Percentiles rank a stretch among this genome's conserved stretches.
These are phyloP conservation scores for Penicillium sp. DNA, from an alignment of 2,329 filamentous ascomycete genomes.

Conservation along the genomic window DNA sequence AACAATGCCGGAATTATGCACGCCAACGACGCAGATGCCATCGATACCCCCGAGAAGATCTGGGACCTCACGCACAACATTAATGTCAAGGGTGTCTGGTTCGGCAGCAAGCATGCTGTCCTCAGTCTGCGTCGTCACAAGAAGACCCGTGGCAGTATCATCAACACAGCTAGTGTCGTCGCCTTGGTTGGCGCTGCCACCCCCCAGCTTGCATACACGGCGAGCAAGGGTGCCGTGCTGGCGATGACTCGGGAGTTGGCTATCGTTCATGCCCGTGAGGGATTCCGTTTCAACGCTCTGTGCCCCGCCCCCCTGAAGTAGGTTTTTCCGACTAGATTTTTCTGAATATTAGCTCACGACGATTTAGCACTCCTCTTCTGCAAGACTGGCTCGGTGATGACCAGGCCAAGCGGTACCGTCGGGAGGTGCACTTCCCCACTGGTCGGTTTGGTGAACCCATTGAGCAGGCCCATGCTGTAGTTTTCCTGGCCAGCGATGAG, in stretches of 20 bases:
- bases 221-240: constrained; percentile 88
- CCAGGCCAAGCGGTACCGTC: constrained; percentile 72
- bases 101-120: constrained; percentile 87
- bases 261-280: constrained; percentile 87
- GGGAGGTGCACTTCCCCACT: constrained; percentile 85
- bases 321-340: constrained; percentile 10
- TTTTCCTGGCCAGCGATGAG: constrained; percentile 86
- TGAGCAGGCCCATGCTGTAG: constrained; percentile 84
- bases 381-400: constrained; percentile 95
- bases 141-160: constrained; percentile 77
- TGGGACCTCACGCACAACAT: constrained; percentile 93
- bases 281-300: constrained; percentile 84
- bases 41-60: constrained; percentile 83
- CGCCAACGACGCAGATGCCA: constrained; percentile 72
- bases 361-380: constrained; percentile 70
- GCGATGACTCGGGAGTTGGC: constrained; percentile 87
- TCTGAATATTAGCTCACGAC: neutral
- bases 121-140: constrained; percentile 74
- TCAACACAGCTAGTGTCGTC: constrained; percentile 90
- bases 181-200: constrained; percentile 84
- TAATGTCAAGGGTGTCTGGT: constrained; percentile 99
- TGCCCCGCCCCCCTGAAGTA: constrained; percentile 87
- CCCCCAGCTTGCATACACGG: constrained; percentile 88
- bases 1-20: constrained; percentile 99
- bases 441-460: constrained; percentile 91